These are phyloP conservation scores for Zasmidium angulare DNA, from an alignment of 2,329 filamentous ascomycete species.

Conservation along the genomic window DNA sequence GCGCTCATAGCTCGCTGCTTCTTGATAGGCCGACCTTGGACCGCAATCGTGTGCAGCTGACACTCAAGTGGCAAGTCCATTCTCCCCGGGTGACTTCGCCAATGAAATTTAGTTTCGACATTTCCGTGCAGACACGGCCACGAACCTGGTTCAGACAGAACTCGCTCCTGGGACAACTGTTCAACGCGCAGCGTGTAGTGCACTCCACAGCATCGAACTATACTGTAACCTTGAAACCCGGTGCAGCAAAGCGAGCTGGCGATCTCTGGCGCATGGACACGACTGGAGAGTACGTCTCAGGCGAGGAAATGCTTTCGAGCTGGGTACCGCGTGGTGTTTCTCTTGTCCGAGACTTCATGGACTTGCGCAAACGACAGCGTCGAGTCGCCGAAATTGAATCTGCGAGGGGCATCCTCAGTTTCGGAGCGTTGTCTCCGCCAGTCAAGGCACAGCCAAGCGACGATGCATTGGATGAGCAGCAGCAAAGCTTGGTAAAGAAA, in stretches of 20 bases:
- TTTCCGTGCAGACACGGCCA: constrained; percentile 80
- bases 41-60: constrained; percentile 86
- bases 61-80: constrained; percentile 79
- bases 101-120: constrained; percentile 80
- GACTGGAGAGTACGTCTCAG: constrained; percentile 91
- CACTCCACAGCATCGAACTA: constrained; percentile 86
- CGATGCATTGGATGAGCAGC: constrained; percentile 28
- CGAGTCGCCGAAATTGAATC: constrained; percentile 79
- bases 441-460: constrained; percentile 28
- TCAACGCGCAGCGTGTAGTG: constrained; percentile 80
- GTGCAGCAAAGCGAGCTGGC: constrained; percentile 84
- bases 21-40: constrained; percentile 93
- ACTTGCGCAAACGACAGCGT: constrained; percentile 68
- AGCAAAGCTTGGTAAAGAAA: constrained; percentile 48
- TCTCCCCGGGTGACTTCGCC: constrained; percentile 83
- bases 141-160: constrained; percentile 81
- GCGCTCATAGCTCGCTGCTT: constrained; percentile 84
- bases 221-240: constrained; percentile 79
- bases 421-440: constrained; percentile 46
- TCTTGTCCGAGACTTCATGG: constrained; percentile 83
- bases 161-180: constrained; percentile 83
- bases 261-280: constrained; percentile 98
- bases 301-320: constrained; percentile 78
- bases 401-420: constrained; percentile 61
- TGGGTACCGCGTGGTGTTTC: constrained; percentile 92